Conservation (phyloP, 129 eudicot genomes). For the Centella asiatica region DNA sequence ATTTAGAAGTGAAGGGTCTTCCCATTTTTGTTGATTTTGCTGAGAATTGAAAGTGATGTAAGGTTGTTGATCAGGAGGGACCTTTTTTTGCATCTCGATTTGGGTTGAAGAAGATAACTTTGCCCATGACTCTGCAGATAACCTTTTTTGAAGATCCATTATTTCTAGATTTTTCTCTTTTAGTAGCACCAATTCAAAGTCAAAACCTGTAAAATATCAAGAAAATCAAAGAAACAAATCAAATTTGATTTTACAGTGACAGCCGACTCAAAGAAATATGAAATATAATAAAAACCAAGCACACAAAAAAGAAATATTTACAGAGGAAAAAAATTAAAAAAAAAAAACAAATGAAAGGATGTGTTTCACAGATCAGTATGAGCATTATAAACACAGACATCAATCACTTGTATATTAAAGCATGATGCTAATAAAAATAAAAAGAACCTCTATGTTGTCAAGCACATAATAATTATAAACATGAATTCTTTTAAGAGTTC, state of each 20-base stretch:
- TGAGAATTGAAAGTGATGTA: conserved; percentile 26
- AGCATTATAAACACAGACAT: background rate
- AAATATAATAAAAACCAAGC: background rate
- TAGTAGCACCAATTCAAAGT: background rate
- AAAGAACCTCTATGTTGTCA: conserved; percentile 1
- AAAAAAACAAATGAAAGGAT: background rate
- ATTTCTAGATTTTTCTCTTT: conserved; percentile 14
- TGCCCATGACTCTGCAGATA: conserved; percentile 30
- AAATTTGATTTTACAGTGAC: background rate
- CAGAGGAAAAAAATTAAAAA: background rate
- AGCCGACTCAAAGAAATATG: background rate
- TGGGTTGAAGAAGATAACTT: conserved; percentile 25
- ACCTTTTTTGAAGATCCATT: conserved; percentile 57
- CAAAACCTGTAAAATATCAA: conserved; percentile 4
- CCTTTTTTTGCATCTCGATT: conserved; percentile 20
- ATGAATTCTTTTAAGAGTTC: background rate
- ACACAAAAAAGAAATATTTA: background rate
- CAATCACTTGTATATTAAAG: background rate
- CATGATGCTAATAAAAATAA: background rate
- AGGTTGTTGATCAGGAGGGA: conserved; percentile 22
- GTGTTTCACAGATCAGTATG: background rate
- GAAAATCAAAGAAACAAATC: background rate
- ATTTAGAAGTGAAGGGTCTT: conserved; percentile 37
- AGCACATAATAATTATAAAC: background rate
- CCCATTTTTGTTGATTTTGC: conserved; percentile 32